Evolutionary conservation across 805 yeast genomes (phyloP).

Genomic region (Blastobotrys muscicola): DNA sequence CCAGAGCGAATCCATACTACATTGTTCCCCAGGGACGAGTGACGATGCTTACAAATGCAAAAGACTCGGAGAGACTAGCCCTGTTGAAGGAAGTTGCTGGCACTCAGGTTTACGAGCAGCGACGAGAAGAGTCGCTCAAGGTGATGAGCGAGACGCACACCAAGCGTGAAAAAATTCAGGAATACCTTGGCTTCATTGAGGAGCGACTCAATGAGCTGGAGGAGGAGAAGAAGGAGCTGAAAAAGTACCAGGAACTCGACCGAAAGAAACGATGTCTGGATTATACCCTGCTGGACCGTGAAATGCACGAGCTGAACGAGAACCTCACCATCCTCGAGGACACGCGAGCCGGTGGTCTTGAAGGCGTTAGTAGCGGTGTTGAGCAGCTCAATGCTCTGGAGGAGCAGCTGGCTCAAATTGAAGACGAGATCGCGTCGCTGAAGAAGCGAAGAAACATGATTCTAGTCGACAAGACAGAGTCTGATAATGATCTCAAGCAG

Average conservation of each 20-base stretch:
- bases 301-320: constrained; percentile 50
- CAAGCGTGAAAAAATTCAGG: constrained; percentile 64
- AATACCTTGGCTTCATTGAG: constrained; percentile 59
- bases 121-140: constrained; percentile 65
- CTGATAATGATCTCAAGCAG: constrained; percentile 41
- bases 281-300: constrained; percentile 68
- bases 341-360: neutral
- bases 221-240: constrained; percentile 68
- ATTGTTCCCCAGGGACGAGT: constrained; percentile 96
- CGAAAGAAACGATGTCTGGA: constrained; percentile 62
- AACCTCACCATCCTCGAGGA: constrained; percentile 51
- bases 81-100: constrained; percentile 90
- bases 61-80: constrained; percentile 69
- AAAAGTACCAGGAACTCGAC: constrained; percentile 57
- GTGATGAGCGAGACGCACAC: constrained; percentile 67
- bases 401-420: constrained; percentile 7
- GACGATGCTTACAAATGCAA: constrained; percentile 79
- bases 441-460: constrained; percentile 43
- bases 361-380: constrained; percentile 3
- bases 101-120: constrained; percentile 79
- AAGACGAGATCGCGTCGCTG: constrained; percentile 32
- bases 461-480: constrained; percentile 47
- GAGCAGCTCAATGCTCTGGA: constrained; percentile 7
- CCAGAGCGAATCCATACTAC: constrained; percentile 83
- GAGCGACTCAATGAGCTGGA: constrained; percentile 70